A percentile compares a stretch with the other conserved stretches of the same genome.
Evolutionary conservation across 2,329 filamentous ascomycete species (phyloP).

Genomic region (Fusarium graminum): DNA sequence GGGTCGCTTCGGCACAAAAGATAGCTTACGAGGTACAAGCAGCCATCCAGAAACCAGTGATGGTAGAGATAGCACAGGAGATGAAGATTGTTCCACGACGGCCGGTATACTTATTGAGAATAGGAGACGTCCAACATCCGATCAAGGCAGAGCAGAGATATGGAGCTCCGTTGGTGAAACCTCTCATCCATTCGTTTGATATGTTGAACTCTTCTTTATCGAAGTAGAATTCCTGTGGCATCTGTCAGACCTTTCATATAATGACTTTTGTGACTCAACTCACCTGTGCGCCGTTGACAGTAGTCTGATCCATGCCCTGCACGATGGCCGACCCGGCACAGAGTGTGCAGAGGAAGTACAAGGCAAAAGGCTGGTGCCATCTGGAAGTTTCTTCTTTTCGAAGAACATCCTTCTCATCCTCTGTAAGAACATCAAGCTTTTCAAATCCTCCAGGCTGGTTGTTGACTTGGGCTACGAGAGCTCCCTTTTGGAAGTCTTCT

Average conservation of each 20-base stretch:
- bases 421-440: conserved; percentile 43
- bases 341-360: conserved; percentile 55
- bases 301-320: conserved; percentile 76
- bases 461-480: conserved; percentile 63
- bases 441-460: conserved; percentile 52
- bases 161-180: conserved; percentile 67
- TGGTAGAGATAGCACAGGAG: conserved; percentile 67
- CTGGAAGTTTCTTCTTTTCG: conserved; percentile 49
- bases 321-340: conserved; percentile 66
- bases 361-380: conserved; percentile 52
- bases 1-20: rapidly evolving
- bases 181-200: conserved; percentile 61
- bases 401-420: conserved; percentile 50
- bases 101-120: conserved; percentile 71
- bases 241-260: not conserved
- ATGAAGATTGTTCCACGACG: conserved; percentile 75
- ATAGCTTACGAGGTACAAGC: conserved; percentile 66
- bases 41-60: conserved; percentile 67
- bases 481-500: conserved; percentile 65
- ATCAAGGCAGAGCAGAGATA: conserved; percentile 64
- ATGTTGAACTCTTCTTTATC: conserved; percentile 47
- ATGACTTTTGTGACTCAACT: conserved; percentile 43
- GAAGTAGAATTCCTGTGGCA: conserved; percentile 53
- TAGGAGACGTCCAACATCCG: conserved; percentile 54
- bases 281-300: conserved; percentile 73